These are phyloP conservation scores for Penicillium corylophilum DNA, from an alignment of 2,329 filamentous ascomycete genomes.

Conservation along the genomic window DNA sequence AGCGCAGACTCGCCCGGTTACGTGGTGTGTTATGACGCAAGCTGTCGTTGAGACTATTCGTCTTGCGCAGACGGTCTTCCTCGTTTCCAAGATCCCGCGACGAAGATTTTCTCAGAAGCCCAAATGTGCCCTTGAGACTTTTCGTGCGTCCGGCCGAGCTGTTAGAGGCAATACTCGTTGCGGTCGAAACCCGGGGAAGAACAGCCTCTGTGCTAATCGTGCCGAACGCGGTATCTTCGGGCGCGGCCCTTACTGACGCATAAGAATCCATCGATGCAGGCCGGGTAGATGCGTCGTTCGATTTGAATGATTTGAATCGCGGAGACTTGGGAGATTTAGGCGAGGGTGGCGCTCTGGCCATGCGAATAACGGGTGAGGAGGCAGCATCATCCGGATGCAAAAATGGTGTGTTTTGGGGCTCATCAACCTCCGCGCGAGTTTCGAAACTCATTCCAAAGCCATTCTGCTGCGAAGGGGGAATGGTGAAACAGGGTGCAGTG, in stretches of 20 bases:
- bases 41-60: slow-evolving; percentile 35
- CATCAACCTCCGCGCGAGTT: slow-evolving; percentile 57
- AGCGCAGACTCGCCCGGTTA: slow-evolving; percentile 40
- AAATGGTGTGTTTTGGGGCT: slow-evolving; percentile 51
- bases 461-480: slow-evolving; percentile 33
- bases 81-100: slow-evolving; percentile 40
- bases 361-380: slow-evolving; percentile 71
- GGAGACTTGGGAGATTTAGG: slow-evolving; percentile 67
- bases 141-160: slow-evolving; percentile 38
- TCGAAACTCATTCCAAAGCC: slow-evolving; percentile 73
- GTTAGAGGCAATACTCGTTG: slow-evolving; percentile 41
- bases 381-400: slow-evolving; percentile 58
- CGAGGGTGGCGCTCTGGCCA: slow-evolving; percentile 76
- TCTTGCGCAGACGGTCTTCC: slow-evolving; percentile 35
- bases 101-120: slow-evolving; percentile 33
- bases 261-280: slow-evolving; percentile 40
- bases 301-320: slow-evolving; percentile 48
- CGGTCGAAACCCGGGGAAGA: slow-evolving; percentile 34
- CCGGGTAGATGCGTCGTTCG: slow-evolving; percentile 39
- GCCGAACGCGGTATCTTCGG: slow-evolving; percentile 39
- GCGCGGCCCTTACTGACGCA: slow-evolving; percentile 32
- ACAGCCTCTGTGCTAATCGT: slow-evolving; percentile 43
- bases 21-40: slow-evolving; percentile 35
- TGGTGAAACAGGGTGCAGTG: slow-evolving; percentile 24
- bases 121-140: slow-evolving; percentile 37